Evolutionary conservation across 352 stramenopile species (phyloP).

Genomic region (Phytophthora parvispora): DNA sequence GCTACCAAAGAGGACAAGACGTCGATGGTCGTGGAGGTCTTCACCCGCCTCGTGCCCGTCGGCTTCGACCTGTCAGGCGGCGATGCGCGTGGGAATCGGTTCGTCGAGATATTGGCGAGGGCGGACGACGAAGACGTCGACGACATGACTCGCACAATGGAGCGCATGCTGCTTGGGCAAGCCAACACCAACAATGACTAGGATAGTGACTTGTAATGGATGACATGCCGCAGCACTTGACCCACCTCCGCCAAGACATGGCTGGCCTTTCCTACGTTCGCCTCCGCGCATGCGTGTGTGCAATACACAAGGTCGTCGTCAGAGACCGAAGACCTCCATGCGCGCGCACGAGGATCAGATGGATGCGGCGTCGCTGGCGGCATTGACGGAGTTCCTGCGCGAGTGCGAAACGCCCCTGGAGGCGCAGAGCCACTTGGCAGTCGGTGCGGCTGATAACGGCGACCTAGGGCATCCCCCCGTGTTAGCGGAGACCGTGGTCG

Average conservation of each 20-base stretch:
- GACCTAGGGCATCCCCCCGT: background rate
- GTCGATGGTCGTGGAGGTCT: constrained; percentile 4
- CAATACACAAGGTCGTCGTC: constrained; percentile 14
- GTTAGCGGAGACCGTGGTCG: constrained; percentile 6
- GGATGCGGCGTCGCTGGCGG: constrained; percentile 19
- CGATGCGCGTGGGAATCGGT: background rate
- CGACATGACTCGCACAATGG: background rate
- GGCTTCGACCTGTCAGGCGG: constrained; percentile 1
- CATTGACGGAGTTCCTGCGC: constrained; percentile 26
- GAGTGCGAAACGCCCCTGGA: constrained; percentile 20
- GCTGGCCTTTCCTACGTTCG: constrained; percentile 4
- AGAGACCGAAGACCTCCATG: constrained; percentile 1
- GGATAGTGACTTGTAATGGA: too few relatives aligned
- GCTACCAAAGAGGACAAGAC: background rate
- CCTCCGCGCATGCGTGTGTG: background rate
- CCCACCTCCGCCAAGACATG: too few relatives aligned
- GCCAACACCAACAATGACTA: too few relatives aligned
- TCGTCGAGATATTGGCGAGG: background rate
- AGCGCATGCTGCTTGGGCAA: background rate
- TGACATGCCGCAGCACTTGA: too few relatives aligned
- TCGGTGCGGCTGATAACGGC: background rate
- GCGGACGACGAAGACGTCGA: constrained; percentile 3
- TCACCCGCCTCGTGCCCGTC: background rate
- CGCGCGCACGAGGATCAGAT: constrained; percentile 6
- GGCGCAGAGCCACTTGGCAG: background rate